Evolutionary conservation across 768 basidiomycete genomes (phyloP).

Genomic region (Boletus sensibilis): DNA sequence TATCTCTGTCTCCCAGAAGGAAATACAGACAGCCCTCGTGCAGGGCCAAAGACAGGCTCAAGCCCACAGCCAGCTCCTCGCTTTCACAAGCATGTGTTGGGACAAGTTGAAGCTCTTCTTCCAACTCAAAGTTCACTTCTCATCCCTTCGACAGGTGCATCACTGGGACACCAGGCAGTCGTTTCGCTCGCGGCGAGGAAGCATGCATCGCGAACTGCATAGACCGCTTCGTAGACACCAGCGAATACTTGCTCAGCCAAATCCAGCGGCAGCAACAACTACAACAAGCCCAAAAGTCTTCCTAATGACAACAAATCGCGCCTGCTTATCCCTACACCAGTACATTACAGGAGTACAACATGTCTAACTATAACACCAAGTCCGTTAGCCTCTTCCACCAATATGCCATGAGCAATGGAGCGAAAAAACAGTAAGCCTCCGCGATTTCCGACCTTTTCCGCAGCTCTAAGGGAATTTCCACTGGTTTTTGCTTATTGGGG

Average conservation of each 20-base stretch:
- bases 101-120: slow-evolving; percentile 65
- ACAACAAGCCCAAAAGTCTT: slow-evolving; percentile 35
- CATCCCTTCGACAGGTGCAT: slow-evolving; percentile 60
- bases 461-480: slow-evolving; percentile 62
- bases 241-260: slow-evolving; percentile 75
- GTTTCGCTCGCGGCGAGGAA: slow-evolving; percentile 78
- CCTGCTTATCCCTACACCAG: background rate
- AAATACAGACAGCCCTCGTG: slow-evolving; percentile 76
- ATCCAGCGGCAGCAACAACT: slow-evolving; percentile 52
- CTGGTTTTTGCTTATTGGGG: slow-evolving; percentile 27
- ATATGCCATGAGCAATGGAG: slow-evolving; percentile 53
- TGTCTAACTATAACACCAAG: slow-evolving; percentile 18
- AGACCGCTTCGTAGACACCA: slow-evolving; percentile 87
- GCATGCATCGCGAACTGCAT: slow-evolving; percentile 87
- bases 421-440: slow-evolving; percentile 70
- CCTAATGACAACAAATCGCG: background rate
- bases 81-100: slow-evolving; percentile 84
- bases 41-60: slow-evolving; percentile 80
- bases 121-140: background rate
- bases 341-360: slow-evolving; percentile 12
- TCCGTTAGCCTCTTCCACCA: slow-evolving; percentile 42
- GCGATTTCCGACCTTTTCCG: slow-evolving; percentile 53
- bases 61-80: slow-evolving; percentile 71
- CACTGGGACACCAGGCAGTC: slow-evolving; percentile 70
- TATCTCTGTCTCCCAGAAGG: slow-evolving; percentile 54